These are phyloP conservation scores for Thermothielavioides terrestris DNA, from an alignment of 495 filamentous ascomycete genomes.

Conservation along the genomic window DNA sequence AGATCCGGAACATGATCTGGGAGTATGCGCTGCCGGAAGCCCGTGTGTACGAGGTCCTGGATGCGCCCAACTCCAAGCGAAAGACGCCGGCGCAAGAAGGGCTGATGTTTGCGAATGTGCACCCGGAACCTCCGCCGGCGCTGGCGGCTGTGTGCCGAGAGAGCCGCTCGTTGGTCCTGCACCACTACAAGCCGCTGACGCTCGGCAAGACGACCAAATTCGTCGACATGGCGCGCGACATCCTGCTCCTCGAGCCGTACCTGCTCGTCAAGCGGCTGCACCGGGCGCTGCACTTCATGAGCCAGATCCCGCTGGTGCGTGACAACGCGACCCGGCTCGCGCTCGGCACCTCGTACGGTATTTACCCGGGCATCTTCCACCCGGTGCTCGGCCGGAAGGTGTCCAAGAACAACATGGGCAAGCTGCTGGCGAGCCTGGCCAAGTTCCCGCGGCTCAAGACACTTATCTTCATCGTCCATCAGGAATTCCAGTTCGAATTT, in stretches of 20 bases:
- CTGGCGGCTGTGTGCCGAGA: constrained; percentile 40
- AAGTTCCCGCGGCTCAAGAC: constrained; percentile 35
- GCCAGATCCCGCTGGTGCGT: constrained; percentile 38
- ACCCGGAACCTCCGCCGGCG: constrained; percentile 38
- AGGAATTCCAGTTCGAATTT: constrained; percentile 40
- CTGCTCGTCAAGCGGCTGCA: constrained; percentile 41
- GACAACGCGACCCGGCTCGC: constrained; percentile 36
- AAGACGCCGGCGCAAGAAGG: constrained; percentile 33
- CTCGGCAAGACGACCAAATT: constrained; percentile 40
- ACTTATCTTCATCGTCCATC: constrained; percentile 40
- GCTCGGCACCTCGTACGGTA: constrained; percentile 40
- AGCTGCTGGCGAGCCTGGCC: constrained; percentile 34
- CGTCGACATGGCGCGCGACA: constrained; percentile 39
- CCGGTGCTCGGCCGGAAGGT: constrained; percentile 39
- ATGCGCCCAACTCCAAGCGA: constrained; percentile 35
- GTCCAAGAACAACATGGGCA: constrained; percentile 41
- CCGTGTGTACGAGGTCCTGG: constrained; percentile 41
- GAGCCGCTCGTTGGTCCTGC: constrained; percentile 39
- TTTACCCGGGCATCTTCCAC: constrained; percentile 39
- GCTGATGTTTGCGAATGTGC: constrained; percentile 42
- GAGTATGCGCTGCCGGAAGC: constrained; percentile 37
- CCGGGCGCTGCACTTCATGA: constrained; percentile 39
- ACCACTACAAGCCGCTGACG: constrained; percentile 39
- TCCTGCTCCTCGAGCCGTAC: constrained; percentile 43
- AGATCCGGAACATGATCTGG: constrained; percentile 38